Evolutionary conservation across 2,329 filamentous ascomycete genomes (phyloP).

Genomic region (Neofusicoccum kwambonambiense): DNA sequence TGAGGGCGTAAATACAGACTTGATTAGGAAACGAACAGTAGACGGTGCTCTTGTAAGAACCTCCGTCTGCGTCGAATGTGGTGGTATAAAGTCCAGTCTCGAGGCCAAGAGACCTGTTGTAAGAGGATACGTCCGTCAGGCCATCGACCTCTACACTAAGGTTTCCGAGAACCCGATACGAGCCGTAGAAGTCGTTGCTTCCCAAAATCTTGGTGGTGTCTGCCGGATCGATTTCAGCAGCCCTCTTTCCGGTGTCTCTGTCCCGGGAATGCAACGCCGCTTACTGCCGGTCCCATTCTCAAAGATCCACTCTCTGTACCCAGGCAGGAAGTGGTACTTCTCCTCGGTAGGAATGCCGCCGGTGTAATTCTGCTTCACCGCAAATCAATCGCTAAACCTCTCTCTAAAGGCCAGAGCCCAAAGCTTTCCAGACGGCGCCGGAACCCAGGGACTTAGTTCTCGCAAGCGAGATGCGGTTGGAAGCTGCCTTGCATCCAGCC

Average conservation of each 20-base stretch:
- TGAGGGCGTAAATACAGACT: slow-evolving; percentile 41
- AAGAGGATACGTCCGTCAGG: slow-evolving; percentile 30
- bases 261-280: background rate
- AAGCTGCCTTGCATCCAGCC: too few relatives aligned
- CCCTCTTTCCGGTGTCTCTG: slow-evolving; percentile 21
- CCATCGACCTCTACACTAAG: slow-evolving; percentile 42
- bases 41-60: slow-evolving; percentile 33
- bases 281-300: slow-evolving; percentile 37
- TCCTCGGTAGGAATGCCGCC: slow-evolving; percentile 48
- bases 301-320: slow-evolving; percentile 46
- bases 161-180: slow-evolving; percentile 50
- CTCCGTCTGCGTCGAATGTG: slow-evolving; percentile 28
- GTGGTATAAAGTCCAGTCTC: slow-evolving; percentile 42
- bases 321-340: slow-evolving; percentile 15
- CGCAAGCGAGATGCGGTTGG: too few relatives aligned
- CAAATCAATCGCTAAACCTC: background rate
- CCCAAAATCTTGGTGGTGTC: slow-evolving; percentile 21
- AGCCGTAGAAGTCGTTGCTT: slow-evolving; percentile 42
- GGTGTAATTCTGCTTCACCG: slow-evolving; percentile 38
- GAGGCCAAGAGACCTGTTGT: slow-evolving; percentile 46
- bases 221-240: slow-evolving; percentile 22
- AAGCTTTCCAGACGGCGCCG: too few relatives aligned
- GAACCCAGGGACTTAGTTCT: too few relatives aligned
- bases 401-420: background rate
- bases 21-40: slow-evolving; percentile 49